A percentile compares a stretch with the other conserved stretches of the same genome.
Conservation (phyloP, 768 basidiomycete species). For the Lanmaoa rubissima region DNA sequence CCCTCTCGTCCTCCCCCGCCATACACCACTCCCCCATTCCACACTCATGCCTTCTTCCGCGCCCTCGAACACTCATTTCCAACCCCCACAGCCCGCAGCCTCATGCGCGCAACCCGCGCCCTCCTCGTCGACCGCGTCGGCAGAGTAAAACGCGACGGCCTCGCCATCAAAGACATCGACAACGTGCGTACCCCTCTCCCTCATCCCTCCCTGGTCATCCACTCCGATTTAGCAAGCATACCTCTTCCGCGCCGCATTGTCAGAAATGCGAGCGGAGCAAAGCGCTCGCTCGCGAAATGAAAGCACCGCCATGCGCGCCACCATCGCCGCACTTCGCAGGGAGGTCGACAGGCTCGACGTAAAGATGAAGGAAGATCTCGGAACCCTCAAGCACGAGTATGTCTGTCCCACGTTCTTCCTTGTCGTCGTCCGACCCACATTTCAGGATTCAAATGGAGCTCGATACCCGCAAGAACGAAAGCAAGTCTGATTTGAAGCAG, state of each 20-base stretch:
- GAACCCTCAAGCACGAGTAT: slow-evolving; percentile 88
- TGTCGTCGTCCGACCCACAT: neutral
- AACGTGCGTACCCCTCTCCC: slow-evolving; percentile 50
- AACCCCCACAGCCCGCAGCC: slow-evolving; percentile 65
- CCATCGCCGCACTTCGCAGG: slow-evolving; percentile 72
- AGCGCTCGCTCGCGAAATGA: slow-evolving; percentile 83
- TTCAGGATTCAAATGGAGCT: slow-evolving; percentile 93
- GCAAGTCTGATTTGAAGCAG: slow-evolving; percentile 76
- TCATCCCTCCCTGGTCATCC: neutral
- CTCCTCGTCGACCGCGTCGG: slow-evolving; percentile 75
- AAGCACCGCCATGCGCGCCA: slow-evolving; percentile 73
- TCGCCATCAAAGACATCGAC: slow-evolving; percentile 76
- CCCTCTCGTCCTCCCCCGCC: slow-evolving; percentile 26
- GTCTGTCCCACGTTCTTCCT: slow-evolving; percentile 28
- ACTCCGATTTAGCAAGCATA: slow-evolving; percentile 76
- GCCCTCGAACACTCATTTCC: slow-evolving; percentile 75
- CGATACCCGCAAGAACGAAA: slow-evolving; percentile 90
- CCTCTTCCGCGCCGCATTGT: slow-evolving; percentile 89
- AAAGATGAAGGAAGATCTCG: slow-evolving; percentile 93
- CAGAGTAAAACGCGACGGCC: slow-evolving; percentile 65
- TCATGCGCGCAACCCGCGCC: slow-evolving; percentile 83
- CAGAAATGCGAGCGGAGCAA: slow-evolving; percentile 85
- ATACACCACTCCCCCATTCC: slow-evolving; percentile 72
- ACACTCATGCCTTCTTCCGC: slow-evolving; percentile 75
- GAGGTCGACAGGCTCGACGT: slow-evolving; percentile 84